These are phyloP conservation scores for Termitomyces sp. DNA, from an alignment of 1,284 basidiomycete genomes.

Conservation along the genomic window DNA sequence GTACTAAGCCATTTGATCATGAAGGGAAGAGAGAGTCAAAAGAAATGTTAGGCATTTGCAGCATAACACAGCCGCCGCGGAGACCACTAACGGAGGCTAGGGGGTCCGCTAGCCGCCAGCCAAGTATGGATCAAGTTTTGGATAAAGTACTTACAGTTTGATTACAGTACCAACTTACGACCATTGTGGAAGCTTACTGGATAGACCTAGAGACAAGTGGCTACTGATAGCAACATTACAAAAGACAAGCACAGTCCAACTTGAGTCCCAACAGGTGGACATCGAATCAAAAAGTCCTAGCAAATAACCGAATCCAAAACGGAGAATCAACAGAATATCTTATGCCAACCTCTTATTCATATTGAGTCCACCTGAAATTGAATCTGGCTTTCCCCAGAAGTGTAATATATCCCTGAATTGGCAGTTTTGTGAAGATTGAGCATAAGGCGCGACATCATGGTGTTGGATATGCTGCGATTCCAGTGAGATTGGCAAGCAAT, in stretches of 20 bases:
- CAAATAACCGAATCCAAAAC: neutral
- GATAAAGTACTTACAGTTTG: no score
- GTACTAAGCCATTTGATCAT: no score
- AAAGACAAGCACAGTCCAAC: neutral
- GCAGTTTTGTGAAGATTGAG: constrained; percentile 1
- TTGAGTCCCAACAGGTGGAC: no score
- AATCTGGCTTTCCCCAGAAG: neutral
- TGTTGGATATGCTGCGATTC: neutral
- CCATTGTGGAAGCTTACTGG: neutral
- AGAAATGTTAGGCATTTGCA: no score
- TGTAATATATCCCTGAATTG: neutral
- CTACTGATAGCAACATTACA: neutral
- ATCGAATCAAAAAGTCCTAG: neutral
- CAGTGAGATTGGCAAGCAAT: neutral
- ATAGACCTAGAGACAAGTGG: no score
- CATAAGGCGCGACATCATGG: neutral
- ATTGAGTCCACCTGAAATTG: neutral
- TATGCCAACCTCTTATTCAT: neutral
- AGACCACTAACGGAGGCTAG: no score
- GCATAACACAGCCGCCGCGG: no score
- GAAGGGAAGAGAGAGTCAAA: no score
- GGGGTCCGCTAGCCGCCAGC: no score
- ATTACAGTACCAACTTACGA: no score
- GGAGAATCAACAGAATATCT: neutral
- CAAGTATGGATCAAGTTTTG: no score